phyloP scores from a whole-genome alignment of 2,329 filamentous ascomycete genomes.

The Geosmithia flava region DNA sequence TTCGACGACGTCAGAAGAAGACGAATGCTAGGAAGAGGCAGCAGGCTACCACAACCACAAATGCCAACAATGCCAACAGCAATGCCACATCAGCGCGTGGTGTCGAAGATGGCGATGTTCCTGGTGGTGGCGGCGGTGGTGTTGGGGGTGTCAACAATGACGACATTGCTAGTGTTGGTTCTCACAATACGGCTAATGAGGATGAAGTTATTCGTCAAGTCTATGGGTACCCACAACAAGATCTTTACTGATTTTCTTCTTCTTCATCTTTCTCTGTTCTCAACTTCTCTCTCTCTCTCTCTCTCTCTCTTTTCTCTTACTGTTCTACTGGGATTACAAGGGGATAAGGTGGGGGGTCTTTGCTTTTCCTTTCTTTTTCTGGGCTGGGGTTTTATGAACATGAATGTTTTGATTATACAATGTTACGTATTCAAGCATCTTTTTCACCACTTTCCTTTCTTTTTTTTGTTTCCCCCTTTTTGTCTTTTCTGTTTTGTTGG shows the following conservation, averaged over 20 bases:
- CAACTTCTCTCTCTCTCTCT: too few species aligned
- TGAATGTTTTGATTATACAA: too few species aligned
- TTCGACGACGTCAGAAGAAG: slow-evolving; percentile 4
- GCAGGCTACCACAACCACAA: too few species aligned
- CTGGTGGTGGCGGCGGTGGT: not conserved
- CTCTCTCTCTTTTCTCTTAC: too few species aligned
- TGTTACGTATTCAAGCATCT: too few species aligned
- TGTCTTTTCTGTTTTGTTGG: not conserved
- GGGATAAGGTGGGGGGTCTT: too few species aligned
- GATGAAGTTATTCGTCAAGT: not conserved
- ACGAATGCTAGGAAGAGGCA: not conserved
- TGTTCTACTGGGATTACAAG: too few species aligned
- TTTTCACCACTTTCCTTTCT: not conserved
- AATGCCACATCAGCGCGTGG: too few species aligned
- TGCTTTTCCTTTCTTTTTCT: too few species aligned
- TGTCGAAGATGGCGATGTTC: not conserved
- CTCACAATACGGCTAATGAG: not conserved
- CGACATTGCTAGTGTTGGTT: not conserved
- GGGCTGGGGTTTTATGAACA: too few species aligned
- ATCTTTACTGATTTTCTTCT: not conserved
- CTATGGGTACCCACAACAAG: not conserved
- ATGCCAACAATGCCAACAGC: too few species aligned
- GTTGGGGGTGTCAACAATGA: not conserved
- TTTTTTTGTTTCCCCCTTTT: not conserved
- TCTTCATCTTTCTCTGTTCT: too few species aligned